Evolutionary conservation across 2,329 filamentous ascomycete genomes (phyloP), one percentile per base, ranked within the genome.

Genomic region (Claviceps spartinae): DNA sequence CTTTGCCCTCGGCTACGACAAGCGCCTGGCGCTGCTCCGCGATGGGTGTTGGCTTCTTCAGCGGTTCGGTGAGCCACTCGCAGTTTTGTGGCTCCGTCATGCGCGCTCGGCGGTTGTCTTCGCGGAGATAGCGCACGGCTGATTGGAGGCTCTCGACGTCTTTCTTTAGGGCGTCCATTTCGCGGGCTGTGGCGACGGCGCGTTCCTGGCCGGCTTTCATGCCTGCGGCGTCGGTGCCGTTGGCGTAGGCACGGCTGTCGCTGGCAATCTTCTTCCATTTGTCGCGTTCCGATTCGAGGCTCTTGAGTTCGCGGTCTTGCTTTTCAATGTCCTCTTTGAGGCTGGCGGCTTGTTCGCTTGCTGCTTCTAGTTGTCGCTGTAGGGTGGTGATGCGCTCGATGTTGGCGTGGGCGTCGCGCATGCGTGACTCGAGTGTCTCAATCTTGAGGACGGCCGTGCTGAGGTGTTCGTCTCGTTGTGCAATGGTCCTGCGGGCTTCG

Each of bases 401-500:
- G 67, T 91, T 90, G 63, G 85, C 82, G 57, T 82, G 81, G 5
- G 87, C 86, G 62, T 94, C 89, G 53, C 83, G 82, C 83, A 93
- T 90, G 53, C 88, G 78, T 7, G 87, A 86, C 66, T 95, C 87
- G 40, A 97, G 81, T 42, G 93, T 87, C 67, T 96, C 91, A 59
- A 96, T 95, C 67, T 93, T 90, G 59, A 96, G 85, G n/a, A 84
- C 79, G 24, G 87, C 78, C 54, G 94, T 91, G 65, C 94, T 89
- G 50, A 95, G 79, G 38, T 84, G 83, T 64, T 90, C 86, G 58
- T 95, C 88, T 56, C 84, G 82, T 56, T 83, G 77, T 1, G 84
- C 81, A 53, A 88, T 76, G 3, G 79, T 75, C 51, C 84, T 82
- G 3, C 86, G 84, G 20, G 85, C 82, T 61, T 91, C 87, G 57